Base-by-base conservation (phyloP, 2,329 filamentous ascomycete genomes). In the Fusarium ambrosium region DNA sequence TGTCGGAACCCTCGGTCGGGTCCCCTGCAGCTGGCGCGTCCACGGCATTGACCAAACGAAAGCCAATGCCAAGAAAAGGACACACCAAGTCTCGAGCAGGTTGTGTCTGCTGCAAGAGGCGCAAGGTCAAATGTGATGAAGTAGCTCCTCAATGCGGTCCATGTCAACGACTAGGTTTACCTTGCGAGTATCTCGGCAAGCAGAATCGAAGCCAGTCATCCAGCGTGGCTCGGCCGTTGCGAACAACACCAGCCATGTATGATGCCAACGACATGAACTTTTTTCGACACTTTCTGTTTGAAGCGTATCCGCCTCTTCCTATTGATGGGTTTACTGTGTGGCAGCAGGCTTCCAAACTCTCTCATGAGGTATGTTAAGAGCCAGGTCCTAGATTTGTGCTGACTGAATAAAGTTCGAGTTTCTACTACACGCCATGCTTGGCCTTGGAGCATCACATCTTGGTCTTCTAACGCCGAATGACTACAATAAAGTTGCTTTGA, bases 201-300 rank as follows among this genome's bases (percentile, higher is more conserved):
- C 45, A 65, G 55, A 36, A 11, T 18, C 43, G 55, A 41, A 53
- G 3, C 27, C 39, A 66, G 1, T 43, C 56, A 11, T 43, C 60
- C n/a, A 53, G 24, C 5, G 45, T 77, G 55, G 66, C 69, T n/a
- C 68, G 66, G 14, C 66, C 67, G 41, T 69, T 78, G 11, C 69
- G 74, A 39, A 69, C 77, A 18, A 73, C 77, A 3, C 74, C 78
- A 1, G 61, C 64, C 4, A 74, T 76, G 27, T 88, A 87, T 69
- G 82, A 81, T 37, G 75, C 82, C 18, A 79, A 85, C 37, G 87
- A 89, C 66, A 82, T 89, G 78, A 82, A 86, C 22, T 87, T 88
- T 78, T 89, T 89, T 72, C 86, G 88, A 62, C 87, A 89, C 72
- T 89, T 89, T 72, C 72, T 89, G 10, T 79, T 86, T 6, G 79